Evolutionary conservation across 129 eudicot species (phyloP).

Genomic region (Saussurea involucrata): DNA sequence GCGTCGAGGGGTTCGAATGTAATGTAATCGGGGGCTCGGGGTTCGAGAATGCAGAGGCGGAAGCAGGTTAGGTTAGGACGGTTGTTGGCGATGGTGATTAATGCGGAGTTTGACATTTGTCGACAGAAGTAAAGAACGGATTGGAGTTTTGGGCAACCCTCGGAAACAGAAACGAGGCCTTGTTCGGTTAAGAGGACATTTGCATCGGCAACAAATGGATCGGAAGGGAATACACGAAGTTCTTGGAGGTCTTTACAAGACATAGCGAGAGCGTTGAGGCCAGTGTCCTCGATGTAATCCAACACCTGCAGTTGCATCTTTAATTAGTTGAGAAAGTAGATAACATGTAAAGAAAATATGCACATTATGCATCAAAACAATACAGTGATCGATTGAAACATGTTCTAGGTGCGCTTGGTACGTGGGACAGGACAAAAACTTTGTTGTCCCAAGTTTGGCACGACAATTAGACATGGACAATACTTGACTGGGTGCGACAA

Average conservation of each 20-base stretch:
- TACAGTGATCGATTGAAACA: too few relatives aligned
- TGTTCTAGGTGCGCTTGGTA: too few relatives aligned
- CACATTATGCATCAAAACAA: not conserved
- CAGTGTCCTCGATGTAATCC: conserved; percentile 89
- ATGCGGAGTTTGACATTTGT: conserved; percentile 79
- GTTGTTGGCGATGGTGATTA: conserved; percentile 65
- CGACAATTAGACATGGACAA: too few relatives aligned
- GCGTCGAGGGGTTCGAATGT: conserved; percentile 74
- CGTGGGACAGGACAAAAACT: too few relatives aligned
- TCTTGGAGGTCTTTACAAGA: conserved; percentile 78
- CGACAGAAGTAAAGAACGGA: conserved; percentile 94
- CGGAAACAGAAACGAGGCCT: conserved; percentile 84
- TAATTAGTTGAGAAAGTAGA: not conserved
- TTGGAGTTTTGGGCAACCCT: conserved; percentile 80
- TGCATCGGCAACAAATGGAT: conserved; percentile 71
- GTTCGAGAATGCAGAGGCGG: conserved; percentile 85
- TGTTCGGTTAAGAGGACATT: conserved; percentile 74
- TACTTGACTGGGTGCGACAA: too few relatives aligned
- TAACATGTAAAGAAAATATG: not conserved
- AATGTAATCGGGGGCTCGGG: conserved; percentile 72
- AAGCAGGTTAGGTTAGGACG: conserved; percentile 75
- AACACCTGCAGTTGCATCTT: conserved; percentile 52
- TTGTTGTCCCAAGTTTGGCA: too few relatives aligned
- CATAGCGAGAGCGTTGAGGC: conserved; percentile 64
- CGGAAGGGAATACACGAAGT: conserved; percentile 87